Evolutionary conservation across 306 rosid species (phyloP), one percentile per base, ranked within the genome.

Genomic region (Rosa multiflora): DNA sequence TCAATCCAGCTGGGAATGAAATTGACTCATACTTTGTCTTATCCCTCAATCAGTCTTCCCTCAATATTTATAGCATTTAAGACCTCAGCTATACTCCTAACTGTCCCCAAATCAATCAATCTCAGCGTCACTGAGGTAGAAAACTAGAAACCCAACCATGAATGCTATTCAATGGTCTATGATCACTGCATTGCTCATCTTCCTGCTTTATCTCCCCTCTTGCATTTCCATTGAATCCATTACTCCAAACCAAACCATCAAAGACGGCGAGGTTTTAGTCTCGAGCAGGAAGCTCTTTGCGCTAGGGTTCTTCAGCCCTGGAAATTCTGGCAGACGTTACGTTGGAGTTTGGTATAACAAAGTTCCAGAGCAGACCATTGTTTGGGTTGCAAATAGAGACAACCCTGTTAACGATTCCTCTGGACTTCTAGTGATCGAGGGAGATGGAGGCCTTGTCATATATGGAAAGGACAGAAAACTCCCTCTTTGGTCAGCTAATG

Each of bases 301-400:
- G 3, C 90, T 92, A 35, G 91, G 94, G 37, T 92, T 90, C 83
- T 92, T 92, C 82, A 86, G 82, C 78, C 83, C 78, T 5, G 21
- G 49, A 6, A 72, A 79, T 69, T 92, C 96, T 4, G 76, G 0
- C 10, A 46, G 44, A 9, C 75, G 75, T 11, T 82, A 78, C 26
- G 79, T 72, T 13, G 96, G 94, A 17, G 86, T 93, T 46, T 87
- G 96, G 96, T 93, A 87, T 68, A 3, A 77, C 75, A 78, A 52
- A 43, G 55, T 77, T 21, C 66, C 79, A 5, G 26, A 32, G 9
- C 20, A 76, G 79, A 87, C 90, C 37, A 46, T 87, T 4, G 92
- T 93, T 18, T 92, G 97, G 97, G 87, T 90, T 53, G 91, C 96
- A 14, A 92, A 90, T 74, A 82, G 88, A 73, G 85, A 89, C 74